phyloP scores from a whole-genome alignment of 768 basidiomycete genomes.

The Hemileccinum rubropunctum region DNA sequence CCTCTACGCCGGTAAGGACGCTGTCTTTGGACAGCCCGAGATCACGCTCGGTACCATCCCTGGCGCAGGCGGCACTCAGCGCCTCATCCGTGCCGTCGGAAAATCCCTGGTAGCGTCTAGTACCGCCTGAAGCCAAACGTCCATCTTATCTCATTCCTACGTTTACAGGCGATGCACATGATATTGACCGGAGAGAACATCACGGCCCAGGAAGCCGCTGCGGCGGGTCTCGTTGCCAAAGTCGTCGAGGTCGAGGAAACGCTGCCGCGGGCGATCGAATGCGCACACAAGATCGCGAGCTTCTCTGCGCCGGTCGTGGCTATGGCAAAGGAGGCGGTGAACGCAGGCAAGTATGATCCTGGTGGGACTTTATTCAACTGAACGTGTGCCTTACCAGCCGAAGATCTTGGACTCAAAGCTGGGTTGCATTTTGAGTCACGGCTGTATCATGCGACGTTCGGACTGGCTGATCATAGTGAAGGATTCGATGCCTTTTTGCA shows the following conservation, averaged over 20 bases:
- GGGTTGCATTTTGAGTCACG: constrained; percentile 47
- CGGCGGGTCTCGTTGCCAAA: constrained; percentile 47
- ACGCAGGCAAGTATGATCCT: constrained; percentile 33
- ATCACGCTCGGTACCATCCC: no score
- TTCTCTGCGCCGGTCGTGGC: constrained; percentile 31
- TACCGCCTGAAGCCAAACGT: no score
- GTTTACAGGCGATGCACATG: constrained; percentile 51
- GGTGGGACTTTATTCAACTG: neutral
- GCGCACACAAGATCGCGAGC: constrained; percentile 33
- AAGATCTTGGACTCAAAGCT: constrained; percentile 43
- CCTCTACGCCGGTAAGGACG: no score
- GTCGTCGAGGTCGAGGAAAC: constrained; percentile 40
- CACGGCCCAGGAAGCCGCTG: constrained; percentile 43
- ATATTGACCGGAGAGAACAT: constrained; percentile 49
- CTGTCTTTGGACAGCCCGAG: no score
- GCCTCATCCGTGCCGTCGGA: constrained; percentile 79
- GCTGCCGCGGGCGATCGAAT: constrained; percentile 43
- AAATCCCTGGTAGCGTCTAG: constrained; percentile 56
- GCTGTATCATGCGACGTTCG: constrained; percentile 50
- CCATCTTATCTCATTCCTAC: neutral
- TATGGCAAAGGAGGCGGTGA: constrained; percentile 52
- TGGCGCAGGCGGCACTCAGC: constrained; percentile 91
- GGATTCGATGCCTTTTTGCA: constrained; percentile 48
- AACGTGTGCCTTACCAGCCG: constrained; percentile 29
- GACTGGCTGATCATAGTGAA: constrained; percentile 45